Evolutionary conservation across 495 filamentous ascomycete genomes (phyloP), one percentile per base, ranked within the genome.

Genomic region (Annulohypoxylon stygium): DNA sequence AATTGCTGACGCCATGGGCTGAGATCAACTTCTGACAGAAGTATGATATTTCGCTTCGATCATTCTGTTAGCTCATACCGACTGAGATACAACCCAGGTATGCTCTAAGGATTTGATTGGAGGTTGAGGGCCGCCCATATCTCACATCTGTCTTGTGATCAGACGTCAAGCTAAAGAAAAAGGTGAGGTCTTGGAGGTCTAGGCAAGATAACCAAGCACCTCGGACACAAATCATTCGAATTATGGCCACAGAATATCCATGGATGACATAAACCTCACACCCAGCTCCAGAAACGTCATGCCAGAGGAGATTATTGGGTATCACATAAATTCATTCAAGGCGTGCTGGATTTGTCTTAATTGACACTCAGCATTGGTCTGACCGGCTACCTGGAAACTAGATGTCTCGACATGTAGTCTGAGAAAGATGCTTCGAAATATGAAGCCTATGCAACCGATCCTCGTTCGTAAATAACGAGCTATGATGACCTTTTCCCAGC

Each of bases 301-400:
- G 14, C 39, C 20, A 7, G n/a, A 14, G 54, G 51, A 64, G 67
- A 51, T 34, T 69, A 45, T 67, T 73, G 76, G 76, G 76, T 76
- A 78, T 78, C 74, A 75, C 67, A 73, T 74, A 61, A 72, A 76
- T 75, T 76, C 34, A 65, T 77, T 69, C 36, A 70, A 43, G 66
- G 53, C 63, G 63, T 39, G 48, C 43, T 51, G 62, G 23, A 16
- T 64, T 67, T 34, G 41, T 70, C 62, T 58, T 47, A 9, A 70
- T 65, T 67, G 67, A 71, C 63, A 51, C 37, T 70, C 65, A 43
- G 51, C 58, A 71, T 64, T 68, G 62, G 64, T 61, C 72, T 70
- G 54, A 47, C 18, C 47, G 64, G 48, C 72, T 75, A 71, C 60
- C 43, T 68, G 65, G 54, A 47, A 20, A 47, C n/a, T 47, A 1